Evolutionary conservation across 441 rosid genomes (phyloP), one percentile per base, ranked within the genome.

Genomic region (Biscutella laevigata): DNA sequence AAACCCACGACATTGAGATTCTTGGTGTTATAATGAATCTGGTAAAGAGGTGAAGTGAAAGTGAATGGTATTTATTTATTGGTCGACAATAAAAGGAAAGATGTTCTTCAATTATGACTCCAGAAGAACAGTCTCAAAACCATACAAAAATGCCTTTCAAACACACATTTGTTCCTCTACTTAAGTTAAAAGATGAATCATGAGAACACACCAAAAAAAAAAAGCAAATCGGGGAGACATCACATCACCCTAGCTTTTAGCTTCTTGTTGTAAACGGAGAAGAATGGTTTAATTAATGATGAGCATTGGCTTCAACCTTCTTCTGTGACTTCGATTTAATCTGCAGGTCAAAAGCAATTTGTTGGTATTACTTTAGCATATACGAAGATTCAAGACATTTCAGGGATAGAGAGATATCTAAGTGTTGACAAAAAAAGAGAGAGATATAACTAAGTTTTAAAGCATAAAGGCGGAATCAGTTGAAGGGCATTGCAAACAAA

Each of bases 301-400:
- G 70, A 50, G 59, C 53, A 43, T 1, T 19, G 17, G 64, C 70
- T 43, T 65, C 64, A 50, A 50, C 59, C 41, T 16, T 53, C 60
- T 43, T 57, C 7, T 13, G 41, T 16, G 49, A 33, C 48, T 46
- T 54, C 3, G 55, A 10, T 47, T 35, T 56, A 3, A 65, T 14
- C 70, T 65, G 64, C 64, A 58, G 14, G 21, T 42, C 30, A 32
- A 32, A 40, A 35, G 6, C 1, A 48, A 20, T 48, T 26, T 19
- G 37, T 56, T n/a, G 17, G 20, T 42, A 49, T 16, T 2, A 9
- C 37, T n/a, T 42, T 29, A 6, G 29, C 37, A 47, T 62, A 29
- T 3, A 5, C 2, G 2, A 24, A 16, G 29, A 46, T 32, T 46
- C 42, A 37, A 21, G 5, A 53, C 22, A 51, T 26, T 50, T 25